Evolutionary conservation across 2,329 filamentous ascomycete genomes (phyloP).

Genomic region (Rachicladosporium sp.): DNA sequence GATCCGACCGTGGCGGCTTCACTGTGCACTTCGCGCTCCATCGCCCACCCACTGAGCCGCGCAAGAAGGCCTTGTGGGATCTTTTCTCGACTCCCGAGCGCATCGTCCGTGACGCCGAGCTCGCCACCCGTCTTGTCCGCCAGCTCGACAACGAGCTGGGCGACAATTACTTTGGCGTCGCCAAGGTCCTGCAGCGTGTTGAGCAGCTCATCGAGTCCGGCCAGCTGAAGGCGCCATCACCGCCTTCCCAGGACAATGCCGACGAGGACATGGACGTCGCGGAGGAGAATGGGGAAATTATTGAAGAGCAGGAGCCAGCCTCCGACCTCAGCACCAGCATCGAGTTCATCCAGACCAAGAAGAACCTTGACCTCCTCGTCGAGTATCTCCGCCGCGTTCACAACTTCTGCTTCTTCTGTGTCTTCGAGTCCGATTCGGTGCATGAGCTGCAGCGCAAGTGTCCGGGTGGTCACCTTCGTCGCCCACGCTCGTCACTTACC

Average conservation of each 20-base stretch:
- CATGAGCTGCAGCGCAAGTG: slow-evolving; percentile 94
- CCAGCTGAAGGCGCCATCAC: slow-evolving; percentile 51
- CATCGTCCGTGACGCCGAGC: slow-evolving; percentile 75
- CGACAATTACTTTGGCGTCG: slow-evolving; percentile 60
- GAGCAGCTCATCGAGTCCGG: slow-evolving; percentile 68
- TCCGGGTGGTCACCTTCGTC: slow-evolving; percentile 88
- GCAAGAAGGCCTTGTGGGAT: slow-evolving; percentile 95
- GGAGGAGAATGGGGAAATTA: slow-evolving; percentile 53
- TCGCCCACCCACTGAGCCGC: slow-evolving; percentile 69
- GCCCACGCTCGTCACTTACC: slow-evolving; percentile 75
- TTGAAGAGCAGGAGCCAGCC: slow-evolving; percentile 40
- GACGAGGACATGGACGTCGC: slow-evolving; percentile 57
- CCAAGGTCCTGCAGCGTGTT: slow-evolving; percentile 76
- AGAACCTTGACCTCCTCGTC: slow-evolving; percentile 87
- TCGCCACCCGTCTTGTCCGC: slow-evolving; percentile 68
- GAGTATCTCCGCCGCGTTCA: slow-evolving; percentile 94
- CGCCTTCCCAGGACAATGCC: slow-evolving; percentile 40
- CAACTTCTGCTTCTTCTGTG: slow-evolving; percentile 99
- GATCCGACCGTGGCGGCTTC: slow-evolving; percentile 76
- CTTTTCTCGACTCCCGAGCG: slow-evolving; percentile 89
- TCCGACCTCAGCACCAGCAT: slow-evolving; percentile 48
- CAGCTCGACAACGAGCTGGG: slow-evolving; percentile 80
- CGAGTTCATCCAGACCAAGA: slow-evolving; percentile 78
- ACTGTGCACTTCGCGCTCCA: slow-evolving; percentile 96
- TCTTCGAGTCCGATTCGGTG: slow-evolving; percentile 94